Evolutionary conservation across 495 filamentous ascomycete species (phyloP).

Genomic region (Annulohypoxylon nitens): DNA sequence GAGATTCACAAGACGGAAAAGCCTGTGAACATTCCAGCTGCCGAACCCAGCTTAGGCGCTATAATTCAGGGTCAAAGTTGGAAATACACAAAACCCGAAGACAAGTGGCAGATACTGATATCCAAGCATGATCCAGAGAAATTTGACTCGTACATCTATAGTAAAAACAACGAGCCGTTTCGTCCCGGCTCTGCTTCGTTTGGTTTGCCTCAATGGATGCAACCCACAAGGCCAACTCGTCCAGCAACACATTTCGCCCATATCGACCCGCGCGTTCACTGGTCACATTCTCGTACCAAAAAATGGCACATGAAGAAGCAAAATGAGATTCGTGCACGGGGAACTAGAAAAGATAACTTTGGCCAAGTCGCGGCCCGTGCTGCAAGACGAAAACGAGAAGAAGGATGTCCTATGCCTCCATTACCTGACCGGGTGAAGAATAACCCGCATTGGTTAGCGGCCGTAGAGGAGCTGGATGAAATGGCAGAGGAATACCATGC

Average conservation of each 20-base stretch:
- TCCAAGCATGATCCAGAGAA: constrained; percentile 43
- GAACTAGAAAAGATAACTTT: constrained; percentile 57
- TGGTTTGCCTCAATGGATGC: constrained; percentile 7
- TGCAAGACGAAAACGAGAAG: constrained; percentile 49
- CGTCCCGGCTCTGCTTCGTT: constrained; percentile 46
- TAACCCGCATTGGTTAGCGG: constrained; percentile 45
- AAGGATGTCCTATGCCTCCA: constrained; percentile 40
- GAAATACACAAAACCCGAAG: constrained; percentile 36
- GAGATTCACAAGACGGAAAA: not conserved
- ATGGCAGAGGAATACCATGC: constrained; percentile 35
- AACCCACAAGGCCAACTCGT: constrained; percentile 40
- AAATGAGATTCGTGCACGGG: constrained; percentile 58
- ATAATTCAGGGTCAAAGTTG: constrained; percentile 25
- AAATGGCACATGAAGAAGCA: constrained; percentile 58
- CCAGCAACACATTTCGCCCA: constrained; percentile 47
- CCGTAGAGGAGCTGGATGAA: constrained; percentile 45
- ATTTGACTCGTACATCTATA: constrained; percentile 49
- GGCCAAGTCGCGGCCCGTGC: constrained; percentile 54
- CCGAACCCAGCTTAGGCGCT: constrained; percentile 15
- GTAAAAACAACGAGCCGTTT: constrained; percentile 45
- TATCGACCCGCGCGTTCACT: constrained; percentile 62
- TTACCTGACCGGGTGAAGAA: constrained; percentile 49
- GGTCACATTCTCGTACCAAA: constrained; percentile 53
- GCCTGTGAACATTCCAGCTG: not conserved
- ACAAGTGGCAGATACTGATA: constrained; percentile 43